Conservation (phyloP, 2,329 filamentous ascomycete species). For the Aspergillus candidus region DNA sequence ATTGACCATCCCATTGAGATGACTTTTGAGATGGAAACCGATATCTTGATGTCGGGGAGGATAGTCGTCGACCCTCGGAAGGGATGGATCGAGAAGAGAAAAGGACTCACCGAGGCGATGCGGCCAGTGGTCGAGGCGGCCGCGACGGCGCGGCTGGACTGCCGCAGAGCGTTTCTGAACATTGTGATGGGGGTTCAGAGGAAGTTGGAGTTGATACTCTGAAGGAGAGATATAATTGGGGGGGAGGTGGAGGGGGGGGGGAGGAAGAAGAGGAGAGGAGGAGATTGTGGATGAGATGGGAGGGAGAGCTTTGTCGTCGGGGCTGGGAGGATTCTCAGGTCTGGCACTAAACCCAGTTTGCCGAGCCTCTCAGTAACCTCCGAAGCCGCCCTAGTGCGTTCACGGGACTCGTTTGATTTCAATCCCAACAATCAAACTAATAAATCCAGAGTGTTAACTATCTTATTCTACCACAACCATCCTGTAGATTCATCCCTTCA, state of each 20-base stretch:
- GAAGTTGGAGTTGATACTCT: slow-evolving; percentile 38
- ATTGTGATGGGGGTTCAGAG: slow-evolving; percentile 55
- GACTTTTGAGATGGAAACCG: slow-evolving; percentile 28
- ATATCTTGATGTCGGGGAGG: slow-evolving; percentile 30
- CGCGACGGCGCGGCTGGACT: slow-evolving; percentile 91
- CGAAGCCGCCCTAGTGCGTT: slow-evolving; percentile 35
- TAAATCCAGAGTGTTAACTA: too few species aligned
- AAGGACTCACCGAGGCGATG: slow-evolving; percentile 83
- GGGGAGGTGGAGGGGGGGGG: slow-evolving; percentile 21
- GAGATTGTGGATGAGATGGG: slow-evolving; percentile 38
- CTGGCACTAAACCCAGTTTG: slow-evolving; percentile 36
- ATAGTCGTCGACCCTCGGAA: slow-evolving; percentile 31
- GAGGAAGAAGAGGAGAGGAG: slow-evolving; percentile 22
- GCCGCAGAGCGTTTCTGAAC: slow-evolving; percentile 98
- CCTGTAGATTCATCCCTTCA: background rate
- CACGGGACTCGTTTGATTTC: slow-evolving; percentile 13
- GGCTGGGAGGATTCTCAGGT: slow-evolving; percentile 36
- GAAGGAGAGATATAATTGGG: slow-evolving; percentile 39
- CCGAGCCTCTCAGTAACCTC: slow-evolving; percentile 30
- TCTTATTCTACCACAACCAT: background rate
- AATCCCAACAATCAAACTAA: too few species aligned
- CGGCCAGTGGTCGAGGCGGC: slow-evolving; percentile 87
- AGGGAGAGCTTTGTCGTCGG: slow-evolving; percentile 39
- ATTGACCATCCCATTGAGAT: slow-evolving; percentile 28
- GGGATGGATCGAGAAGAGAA: slow-evolving; percentile 25